A percentile compares a stretch with the other conserved stretches of the same genome.
Evolutionary conservation across 352 stramenopile genomes (phyloP).

Genomic region (Pythium dissimile): DNA sequence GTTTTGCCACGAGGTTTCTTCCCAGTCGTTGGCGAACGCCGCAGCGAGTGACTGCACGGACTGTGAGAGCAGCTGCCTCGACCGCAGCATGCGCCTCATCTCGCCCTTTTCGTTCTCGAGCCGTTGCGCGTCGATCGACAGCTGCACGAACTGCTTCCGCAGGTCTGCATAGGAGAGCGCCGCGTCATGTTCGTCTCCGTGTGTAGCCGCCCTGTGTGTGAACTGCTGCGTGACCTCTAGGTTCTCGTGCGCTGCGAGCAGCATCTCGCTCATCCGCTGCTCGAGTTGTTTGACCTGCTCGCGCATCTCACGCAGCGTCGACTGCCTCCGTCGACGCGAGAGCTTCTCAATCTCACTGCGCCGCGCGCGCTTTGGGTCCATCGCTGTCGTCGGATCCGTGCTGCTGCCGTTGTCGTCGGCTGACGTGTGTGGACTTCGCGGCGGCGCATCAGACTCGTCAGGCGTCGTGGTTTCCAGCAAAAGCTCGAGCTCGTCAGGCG

Average conservation of each 20-base stretch:
- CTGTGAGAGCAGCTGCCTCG: conserved; percentile 48
- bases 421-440: conserved; percentile 4
- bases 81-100: conserved; percentile 45
- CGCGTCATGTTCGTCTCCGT: too few species aligned
- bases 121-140: conserved; percentile 15
- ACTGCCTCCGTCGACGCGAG: conserved; percentile 27
- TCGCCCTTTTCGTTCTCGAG: conserved; percentile 35
- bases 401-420: conserved; percentile 14
- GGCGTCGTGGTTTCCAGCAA: conserved; percentile 22
- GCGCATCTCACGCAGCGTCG: conserved; percentile 34
- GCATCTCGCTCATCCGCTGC: conserved; percentile 15
- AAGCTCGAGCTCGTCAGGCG: conserved; percentile 18
- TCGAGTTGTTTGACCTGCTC: conserved; percentile 44
- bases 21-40: conserved; percentile 32
- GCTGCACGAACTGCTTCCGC: conserved; percentile 10
- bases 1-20: conserved; percentile 14
- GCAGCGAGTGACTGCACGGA: conserved; percentile 27
- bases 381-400: neutral
- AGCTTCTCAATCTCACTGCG: conserved; percentile 63
- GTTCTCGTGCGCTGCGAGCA: neutral
- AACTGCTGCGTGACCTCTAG: neutral
- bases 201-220: conserved; percentile 23
- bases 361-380: conserved; percentile 26
- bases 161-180: neutral
- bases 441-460: neutral